Evolutionary conservation across 345 rosid genomes (phyloP).

Genomic region (Rhodamnia argentea): DNA sequence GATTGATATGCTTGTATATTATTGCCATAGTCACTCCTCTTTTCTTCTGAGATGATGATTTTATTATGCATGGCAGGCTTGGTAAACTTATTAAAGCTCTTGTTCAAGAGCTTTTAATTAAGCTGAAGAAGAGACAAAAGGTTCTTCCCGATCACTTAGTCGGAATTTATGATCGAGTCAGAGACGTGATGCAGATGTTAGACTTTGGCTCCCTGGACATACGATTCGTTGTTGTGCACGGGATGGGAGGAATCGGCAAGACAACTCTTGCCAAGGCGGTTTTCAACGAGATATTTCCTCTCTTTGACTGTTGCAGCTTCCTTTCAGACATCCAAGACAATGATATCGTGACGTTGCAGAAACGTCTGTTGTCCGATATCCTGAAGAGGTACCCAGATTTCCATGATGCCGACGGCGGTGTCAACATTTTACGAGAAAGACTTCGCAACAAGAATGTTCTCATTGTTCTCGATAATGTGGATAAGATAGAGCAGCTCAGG

Average conservation of each 20-base stretch:
- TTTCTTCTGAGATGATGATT: neutral
- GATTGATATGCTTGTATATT: neutral
- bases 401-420: neutral
- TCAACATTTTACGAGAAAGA: neutral
- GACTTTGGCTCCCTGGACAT: neutral
- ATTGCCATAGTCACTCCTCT: neutral
- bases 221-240: neutral
- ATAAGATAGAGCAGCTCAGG: neutral
- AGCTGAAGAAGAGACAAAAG: neutral
- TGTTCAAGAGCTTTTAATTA: neutral
- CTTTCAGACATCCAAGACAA: neutral
- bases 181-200: neutral
- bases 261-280: neutral
- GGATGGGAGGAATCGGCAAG: conserved; percentile 1
- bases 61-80: neutral
- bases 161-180: neutral
- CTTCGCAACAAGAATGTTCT: neutral
- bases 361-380: neutral
- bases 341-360: neutral
- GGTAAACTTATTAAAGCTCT: neutral
- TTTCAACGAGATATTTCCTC: neutral
- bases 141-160: neutral
- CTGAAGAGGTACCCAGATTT: neutral
- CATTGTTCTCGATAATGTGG: neutral
- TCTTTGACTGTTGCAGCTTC: neutral